phyloP scores from a whole-genome alignment of 1,284 basidiomycete genomes.

The Ganoderma lingzhi region DNA sequence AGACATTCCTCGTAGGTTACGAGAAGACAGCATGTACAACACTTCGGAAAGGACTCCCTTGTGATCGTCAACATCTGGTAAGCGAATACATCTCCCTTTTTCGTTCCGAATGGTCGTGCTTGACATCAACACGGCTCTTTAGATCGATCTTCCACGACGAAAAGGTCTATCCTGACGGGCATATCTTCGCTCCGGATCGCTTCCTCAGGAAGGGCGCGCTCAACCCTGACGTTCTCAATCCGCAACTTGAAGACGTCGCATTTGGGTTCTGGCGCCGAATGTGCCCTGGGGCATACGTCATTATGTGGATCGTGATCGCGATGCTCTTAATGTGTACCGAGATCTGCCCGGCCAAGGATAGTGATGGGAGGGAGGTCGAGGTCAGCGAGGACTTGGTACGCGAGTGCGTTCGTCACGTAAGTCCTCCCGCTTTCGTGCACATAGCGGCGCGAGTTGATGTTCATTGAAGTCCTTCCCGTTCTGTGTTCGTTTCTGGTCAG shows the following conservation, averaged over 20 bases:
- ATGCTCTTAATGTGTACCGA: slow-evolving; percentile 36
- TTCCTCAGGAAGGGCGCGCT: slow-evolving; percentile 32
- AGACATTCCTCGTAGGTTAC: slow-evolving; percentile 21
- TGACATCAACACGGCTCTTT: too few relatives aligned
- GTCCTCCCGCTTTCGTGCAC: background rate
- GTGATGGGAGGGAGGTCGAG: slow-evolving; percentile 19
- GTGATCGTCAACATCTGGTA: slow-evolving; percentile 29
- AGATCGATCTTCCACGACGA: slow-evolving; percentile 38
- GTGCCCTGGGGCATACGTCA: slow-evolving; percentile 38
- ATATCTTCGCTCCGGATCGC: slow-evolving; percentile 37
- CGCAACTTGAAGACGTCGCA: slow-evolving; percentile 19
- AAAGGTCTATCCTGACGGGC: slow-evolving; percentile 29
- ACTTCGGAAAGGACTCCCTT: slow-evolving; percentile 23
- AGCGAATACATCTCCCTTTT: too few relatives aligned
- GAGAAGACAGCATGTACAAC: slow-evolving; percentile 24
- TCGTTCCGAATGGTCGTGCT: too few relatives aligned
- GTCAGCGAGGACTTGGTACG: slow-evolving; percentile 17
- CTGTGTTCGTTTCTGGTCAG: slow-evolving; percentile 22
- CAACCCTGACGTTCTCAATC: slow-evolving; percentile 23
- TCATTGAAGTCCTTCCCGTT: background rate
- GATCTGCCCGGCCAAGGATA: slow-evolving; percentile 32
- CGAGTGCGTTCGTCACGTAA: slow-evolving; percentile 25
- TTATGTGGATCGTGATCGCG: slow-evolving; percentile 36
- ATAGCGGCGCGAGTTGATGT: background rate
- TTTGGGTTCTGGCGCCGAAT: slow-evolving; percentile 39